Percentiles rank a stretch among this genome's conserved stretches.
Evolutionary conservation across 257 asterid genomes (phyloP).

Genomic region (Gardenia jasminoides): DNA sequence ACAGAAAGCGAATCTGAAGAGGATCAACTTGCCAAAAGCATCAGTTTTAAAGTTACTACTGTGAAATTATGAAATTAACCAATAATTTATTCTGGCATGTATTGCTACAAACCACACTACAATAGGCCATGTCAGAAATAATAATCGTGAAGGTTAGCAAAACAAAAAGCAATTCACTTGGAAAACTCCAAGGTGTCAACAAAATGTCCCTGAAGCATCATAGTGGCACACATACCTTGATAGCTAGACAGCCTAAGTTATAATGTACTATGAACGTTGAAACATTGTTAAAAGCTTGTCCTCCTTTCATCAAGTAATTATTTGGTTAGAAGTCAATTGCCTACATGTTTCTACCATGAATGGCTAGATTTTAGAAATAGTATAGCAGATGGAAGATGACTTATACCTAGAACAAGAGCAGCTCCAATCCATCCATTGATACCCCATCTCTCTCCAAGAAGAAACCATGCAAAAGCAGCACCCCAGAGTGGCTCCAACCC

Average conservation of each 20-base stretch:
- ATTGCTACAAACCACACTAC: not conserved
- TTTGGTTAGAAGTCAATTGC: not conserved
- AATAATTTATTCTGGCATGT: not conserved
- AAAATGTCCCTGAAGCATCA: not conserved
- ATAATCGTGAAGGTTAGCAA: not conserved
- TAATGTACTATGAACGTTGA: not conserved
- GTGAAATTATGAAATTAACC: not conserved
- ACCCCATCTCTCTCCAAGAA: slow-evolving; percentile 92
- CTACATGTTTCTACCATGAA: not conserved
- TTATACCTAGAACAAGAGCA: slow-evolving; percentile 75
- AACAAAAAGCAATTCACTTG: not conserved
- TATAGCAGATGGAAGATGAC: slow-evolving; percentile 4
- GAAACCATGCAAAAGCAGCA: slow-evolving; percentile 83
- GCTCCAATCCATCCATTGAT: slow-evolving; percentile 77
- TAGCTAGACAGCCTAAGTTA: not conserved
- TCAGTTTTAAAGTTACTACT: not conserved
- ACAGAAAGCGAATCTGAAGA: not conserved
- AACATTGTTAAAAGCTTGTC: not conserved
- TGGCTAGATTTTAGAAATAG: not conserved
- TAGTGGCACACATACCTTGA: not conserved
- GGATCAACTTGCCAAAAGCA: not conserved
- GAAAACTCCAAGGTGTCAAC: not conserved
- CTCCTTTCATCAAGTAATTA: not conserved
- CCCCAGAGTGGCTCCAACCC: slow-evolving; percentile 89
- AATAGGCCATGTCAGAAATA: not conserved